Evolutionary conservation across 805 yeast genomes (phyloP).

Genomic region (Saturnispora hagleri): DNA sequence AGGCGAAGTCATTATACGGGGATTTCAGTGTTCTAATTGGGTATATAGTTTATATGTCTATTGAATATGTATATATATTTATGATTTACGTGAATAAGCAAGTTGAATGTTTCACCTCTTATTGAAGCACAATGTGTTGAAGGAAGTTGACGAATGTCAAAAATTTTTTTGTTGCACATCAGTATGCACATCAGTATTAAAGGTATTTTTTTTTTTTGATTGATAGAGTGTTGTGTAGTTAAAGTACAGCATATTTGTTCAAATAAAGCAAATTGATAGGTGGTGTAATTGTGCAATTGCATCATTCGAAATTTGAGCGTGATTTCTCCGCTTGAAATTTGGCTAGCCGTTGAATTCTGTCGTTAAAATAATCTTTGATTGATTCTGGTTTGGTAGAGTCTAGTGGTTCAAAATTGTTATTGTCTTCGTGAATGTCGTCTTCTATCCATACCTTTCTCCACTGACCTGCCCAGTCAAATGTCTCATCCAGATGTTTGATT

Average conservation of each 20-base stretch:
- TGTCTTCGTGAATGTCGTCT: not conserved
- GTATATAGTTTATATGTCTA: not conserved
- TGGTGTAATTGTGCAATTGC: not conserved
- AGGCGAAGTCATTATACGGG: slow-evolving; percentile 1
- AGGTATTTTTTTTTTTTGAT: no score
- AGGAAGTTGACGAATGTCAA: not conserved
- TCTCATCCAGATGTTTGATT: slow-evolving; percentile 2
- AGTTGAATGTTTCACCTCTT: not conserved
- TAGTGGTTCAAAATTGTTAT: not conserved
- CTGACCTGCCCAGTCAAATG: slow-evolving; percentile 1
- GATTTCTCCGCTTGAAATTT: not conserved
- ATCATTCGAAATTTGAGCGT: not conserved
- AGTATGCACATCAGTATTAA: not conserved
- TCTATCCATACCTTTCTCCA: not conserved
- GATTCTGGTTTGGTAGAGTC: not conserved
- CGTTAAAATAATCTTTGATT: not conserved
- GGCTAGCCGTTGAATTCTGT: not conserved
- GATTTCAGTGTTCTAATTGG: not conserved
- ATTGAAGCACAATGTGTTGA: not conserved
- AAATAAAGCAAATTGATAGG: no score
- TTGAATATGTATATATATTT: no score
- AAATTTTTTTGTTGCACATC: not conserved
- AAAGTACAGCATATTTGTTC: not conserved
- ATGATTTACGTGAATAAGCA: not conserved
- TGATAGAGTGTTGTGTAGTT: not conserved